Percentiles rank a stretch among this genome's conserved stretches.
phyloP scores from a whole-genome alignment of 345 rosid genomes.

The Lepidium didymum region DNA sequence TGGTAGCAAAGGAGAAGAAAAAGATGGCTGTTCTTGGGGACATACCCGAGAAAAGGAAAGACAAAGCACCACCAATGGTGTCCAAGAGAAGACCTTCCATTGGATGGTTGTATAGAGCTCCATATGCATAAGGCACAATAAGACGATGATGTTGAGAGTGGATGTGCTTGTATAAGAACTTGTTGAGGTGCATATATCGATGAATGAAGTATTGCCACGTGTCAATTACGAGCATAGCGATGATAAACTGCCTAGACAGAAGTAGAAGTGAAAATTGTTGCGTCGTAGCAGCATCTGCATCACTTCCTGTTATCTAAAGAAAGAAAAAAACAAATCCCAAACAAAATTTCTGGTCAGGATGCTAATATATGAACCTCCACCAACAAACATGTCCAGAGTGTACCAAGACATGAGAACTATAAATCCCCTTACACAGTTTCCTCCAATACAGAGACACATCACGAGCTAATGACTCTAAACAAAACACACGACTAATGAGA shows the following conservation, averaged over 20 bases:
- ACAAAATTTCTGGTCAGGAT: not conserved
- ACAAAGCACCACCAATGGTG: conserved; percentile 70
- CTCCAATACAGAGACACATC: not conserved
- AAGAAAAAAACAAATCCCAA: not conserved
- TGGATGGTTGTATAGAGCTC: conserved; percentile 67
- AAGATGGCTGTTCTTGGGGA: conserved; percentile 46
- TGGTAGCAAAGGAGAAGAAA: conserved; percentile 54
- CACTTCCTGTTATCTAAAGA: conserved; percentile 28
- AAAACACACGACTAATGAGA: not conserved
- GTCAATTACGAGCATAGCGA: conserved; percentile 31
- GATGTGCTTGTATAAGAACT: conserved; percentile 33
- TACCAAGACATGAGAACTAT: not conserved
- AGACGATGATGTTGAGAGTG: conserved; percentile 50
- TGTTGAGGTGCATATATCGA: conserved; percentile 33
- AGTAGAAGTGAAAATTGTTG: conserved; percentile 19
- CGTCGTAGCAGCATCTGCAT: conserved; percentile 15
- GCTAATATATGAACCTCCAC: not conserved
- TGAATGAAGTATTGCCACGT: conserved; percentile 36
- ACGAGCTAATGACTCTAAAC: not conserved
- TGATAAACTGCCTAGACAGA: conserved; percentile 22
- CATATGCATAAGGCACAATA: conserved; percentile 54
- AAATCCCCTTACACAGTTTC: not conserved
- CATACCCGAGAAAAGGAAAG: conserved; percentile 71
- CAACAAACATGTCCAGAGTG: not conserved
- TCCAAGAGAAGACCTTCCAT: conserved; percentile 63